phyloP scores from a whole-genome alignment of 768 basidiomycete genomes.

The Psilocybe tampanensis region DNA sequence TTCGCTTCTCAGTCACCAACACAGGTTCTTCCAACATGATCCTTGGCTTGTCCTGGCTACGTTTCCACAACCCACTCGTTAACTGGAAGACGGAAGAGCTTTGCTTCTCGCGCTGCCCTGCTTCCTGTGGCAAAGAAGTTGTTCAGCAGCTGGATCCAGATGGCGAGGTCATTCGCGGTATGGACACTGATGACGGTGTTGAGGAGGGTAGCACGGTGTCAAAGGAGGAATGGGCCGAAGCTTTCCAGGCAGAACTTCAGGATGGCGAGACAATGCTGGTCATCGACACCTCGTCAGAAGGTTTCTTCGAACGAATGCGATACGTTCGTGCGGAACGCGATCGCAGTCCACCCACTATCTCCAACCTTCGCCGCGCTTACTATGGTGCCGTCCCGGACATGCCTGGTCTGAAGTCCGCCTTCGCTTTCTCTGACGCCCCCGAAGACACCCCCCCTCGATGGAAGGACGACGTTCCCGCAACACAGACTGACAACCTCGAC shows the following conservation, averaged over 20 bases:
- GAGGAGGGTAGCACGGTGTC: background rate
- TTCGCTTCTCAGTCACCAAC: background rate
- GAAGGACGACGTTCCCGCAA: no score
- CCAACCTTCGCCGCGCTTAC: no score
- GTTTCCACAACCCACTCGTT: constrained; percentile 22
- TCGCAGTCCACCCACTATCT: no score
- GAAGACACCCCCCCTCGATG: no score
- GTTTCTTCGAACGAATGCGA: no score
- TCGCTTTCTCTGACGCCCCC: no score
- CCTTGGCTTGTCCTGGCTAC: constrained; percentile 22
- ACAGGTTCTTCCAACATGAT: constrained; percentile 2
- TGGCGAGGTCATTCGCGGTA: background rate
- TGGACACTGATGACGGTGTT: background rate
- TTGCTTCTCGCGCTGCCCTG: constrained; percentile 2
- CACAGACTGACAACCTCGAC: background rate
- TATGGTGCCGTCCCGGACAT: no score
- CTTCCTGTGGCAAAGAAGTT: background rate
- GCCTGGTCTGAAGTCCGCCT: no score
- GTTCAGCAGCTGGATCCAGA: background rate
- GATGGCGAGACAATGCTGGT: background rate
- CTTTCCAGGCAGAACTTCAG: background rate
- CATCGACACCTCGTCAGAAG: background rate
- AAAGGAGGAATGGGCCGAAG: background rate
- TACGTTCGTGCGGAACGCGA: background rate
- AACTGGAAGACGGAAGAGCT: constrained; percentile 19